Conservation (phyloP, 129 eudicot species). For the Chrysanthemum makinoi region DNA sequence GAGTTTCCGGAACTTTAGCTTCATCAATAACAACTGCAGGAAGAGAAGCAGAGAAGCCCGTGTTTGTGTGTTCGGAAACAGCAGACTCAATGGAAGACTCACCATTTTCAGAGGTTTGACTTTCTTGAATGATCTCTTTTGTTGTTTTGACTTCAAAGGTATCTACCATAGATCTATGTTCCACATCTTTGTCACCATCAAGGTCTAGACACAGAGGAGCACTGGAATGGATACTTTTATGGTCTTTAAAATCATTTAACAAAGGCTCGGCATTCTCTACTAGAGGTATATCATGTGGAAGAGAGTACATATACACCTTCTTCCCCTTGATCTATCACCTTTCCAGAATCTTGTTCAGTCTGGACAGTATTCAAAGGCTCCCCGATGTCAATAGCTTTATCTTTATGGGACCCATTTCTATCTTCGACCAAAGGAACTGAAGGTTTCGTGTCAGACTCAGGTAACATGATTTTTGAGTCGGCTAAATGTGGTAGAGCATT, state of each 20-base stretch:
- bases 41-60: conserved; percentile 3
- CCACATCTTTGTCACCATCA: conserved; percentile 9
- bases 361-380: neutral
- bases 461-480: neutral
- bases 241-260: conserved; percentile 43
- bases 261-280: conserved; percentile 35
- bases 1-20: conserved; percentile 17
- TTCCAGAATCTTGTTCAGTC: neutral
- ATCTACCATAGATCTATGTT: neutral
- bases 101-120: conserved; percentile 19
- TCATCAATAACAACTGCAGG: conserved; percentile 16
- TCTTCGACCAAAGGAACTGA: conserved; percentile 17
- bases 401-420: conserved; percentile 15
- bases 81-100: conserved; percentile 23
- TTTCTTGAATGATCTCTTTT: conserved; percentile 21
- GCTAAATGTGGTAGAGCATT: neutral
- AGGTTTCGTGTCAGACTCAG: conserved; percentile 9
- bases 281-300: conserved; percentile 32
- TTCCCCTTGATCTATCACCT: conserved; percentile 12
- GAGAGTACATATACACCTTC: conserved; percentile 29
- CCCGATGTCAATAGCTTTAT: conserved; percentile 13
- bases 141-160: conserved; percentile 21
- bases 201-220: neutral
- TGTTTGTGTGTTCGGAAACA: conserved; percentile 10
- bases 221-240: conserved; percentile 19